These are phyloP conservation scores for Cerrena zonata DNA, from an alignment of 1,284 basidiomycete species.

Conservation along the genomic window DNA sequence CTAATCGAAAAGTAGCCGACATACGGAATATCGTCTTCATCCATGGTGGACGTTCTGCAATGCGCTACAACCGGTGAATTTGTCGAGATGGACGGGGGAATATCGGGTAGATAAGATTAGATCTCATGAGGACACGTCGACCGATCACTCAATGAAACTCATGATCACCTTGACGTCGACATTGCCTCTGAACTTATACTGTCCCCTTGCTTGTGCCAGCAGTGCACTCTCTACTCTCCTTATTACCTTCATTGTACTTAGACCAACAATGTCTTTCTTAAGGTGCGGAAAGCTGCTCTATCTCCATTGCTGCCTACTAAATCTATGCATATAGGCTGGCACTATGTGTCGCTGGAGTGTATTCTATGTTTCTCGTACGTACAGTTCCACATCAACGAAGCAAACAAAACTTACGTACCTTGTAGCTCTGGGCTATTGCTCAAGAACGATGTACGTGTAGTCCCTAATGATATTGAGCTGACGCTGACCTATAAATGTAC, in stretches of 20 bases:
- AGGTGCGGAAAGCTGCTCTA: neutral
- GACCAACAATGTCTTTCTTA: constrained; percentile 6
- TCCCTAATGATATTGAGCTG: neutral
- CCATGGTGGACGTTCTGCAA: too few relatives aligned
- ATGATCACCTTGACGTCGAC: neutral
- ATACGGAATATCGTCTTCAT: constrained; percentile 11
- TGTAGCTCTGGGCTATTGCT: constrained; percentile 81
- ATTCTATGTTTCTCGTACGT: constrained; percentile 73
- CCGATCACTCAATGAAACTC: neutral
- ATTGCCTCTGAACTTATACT: neutral
- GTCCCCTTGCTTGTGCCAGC: neutral
- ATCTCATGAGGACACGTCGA: constrained; percentile 2
- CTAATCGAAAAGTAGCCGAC: neutral
- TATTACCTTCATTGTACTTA: neutral
- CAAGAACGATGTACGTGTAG: constrained; percentile 77
- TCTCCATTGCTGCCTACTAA: neutral
- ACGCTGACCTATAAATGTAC: constrained; percentile 3
- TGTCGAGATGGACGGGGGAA: too few relatives aligned
- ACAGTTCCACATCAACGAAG: constrained; percentile 4
- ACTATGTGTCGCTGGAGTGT: constrained; percentile 65
- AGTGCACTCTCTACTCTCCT: neutral
- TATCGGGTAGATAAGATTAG: neutral
- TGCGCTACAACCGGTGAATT: too few relatives aligned
- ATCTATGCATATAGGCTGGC: constrained; percentile 40
- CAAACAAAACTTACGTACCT: constrained; percentile 10